Evolutionary conservation across 371 early-diverging fungal genomes (phyloP).

Genomic region (Mortierella sp.): DNA sequence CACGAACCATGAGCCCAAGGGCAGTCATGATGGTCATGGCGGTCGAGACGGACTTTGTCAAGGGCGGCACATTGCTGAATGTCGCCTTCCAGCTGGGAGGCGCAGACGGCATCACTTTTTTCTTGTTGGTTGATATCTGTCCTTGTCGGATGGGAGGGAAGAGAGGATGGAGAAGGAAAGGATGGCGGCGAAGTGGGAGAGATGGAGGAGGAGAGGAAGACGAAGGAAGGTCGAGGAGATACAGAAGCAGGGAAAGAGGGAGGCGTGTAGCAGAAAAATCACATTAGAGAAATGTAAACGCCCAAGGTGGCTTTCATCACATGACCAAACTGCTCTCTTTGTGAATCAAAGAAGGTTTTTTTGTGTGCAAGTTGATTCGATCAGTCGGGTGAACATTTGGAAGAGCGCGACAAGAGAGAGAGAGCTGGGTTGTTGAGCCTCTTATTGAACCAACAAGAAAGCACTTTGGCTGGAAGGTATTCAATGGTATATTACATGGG

Average conservation of each 20-base stretch:
- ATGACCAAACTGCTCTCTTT: not conserved
- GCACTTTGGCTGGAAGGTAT: not conserved
- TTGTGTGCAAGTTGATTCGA: not conserved
- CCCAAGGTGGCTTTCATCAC: not conserved
- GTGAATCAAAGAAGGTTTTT: slow-evolving; percentile 2
- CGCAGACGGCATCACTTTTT: slow-evolving; percentile 11
- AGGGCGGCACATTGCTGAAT: slow-evolving; percentile 43
- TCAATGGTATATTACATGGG: slow-evolving; percentile 3
- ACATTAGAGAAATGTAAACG: not conserved
- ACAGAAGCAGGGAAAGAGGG: not conserved
- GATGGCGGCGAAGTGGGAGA: not conserved
- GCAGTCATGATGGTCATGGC: slow-evolving; percentile 45
- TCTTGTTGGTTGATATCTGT: not conserved
- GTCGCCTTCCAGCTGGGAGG: slow-evolving; percentile 33
- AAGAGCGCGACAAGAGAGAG: not conserved
- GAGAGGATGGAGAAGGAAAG: not conserved
- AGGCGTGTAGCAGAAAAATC: not conserved
- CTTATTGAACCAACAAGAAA: not conserved
- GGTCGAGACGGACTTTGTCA: slow-evolving; percentile 44
- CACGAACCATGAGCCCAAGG: slow-evolving; percentile 26
- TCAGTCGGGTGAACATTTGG: not conserved
- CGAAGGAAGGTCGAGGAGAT: too few relatives aligned
- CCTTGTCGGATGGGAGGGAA: not conserved
- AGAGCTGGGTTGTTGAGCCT: not conserved
- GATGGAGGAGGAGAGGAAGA: not conserved